Evolutionary conservation across 2,329 filamentous ascomycete species (phyloP), one percentile per base, ranked within the genome.

Genomic region (Eutypella sp.): DNA sequence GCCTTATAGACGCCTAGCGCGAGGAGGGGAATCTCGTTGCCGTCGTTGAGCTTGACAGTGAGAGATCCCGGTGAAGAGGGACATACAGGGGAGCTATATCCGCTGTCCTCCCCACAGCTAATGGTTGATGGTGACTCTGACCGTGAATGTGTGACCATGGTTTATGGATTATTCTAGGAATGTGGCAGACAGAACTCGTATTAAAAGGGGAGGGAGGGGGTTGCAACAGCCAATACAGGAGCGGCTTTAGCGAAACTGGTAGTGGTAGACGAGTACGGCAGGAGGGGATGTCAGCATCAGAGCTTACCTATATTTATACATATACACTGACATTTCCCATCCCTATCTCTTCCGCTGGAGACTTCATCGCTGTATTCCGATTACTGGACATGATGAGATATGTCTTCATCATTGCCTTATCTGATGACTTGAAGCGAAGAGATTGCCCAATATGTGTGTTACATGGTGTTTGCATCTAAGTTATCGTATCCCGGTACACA

Each of bases 1-100:
- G 65, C 65, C 54, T 73, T 71, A 67, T 73, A 74, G 34, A 72
- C 71, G 27, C 72, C 72, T 42, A 75, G 65, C 31, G 71, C 72
- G 23, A 75, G 59, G 44, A 71, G 58, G 41, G 65, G 65, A 24
- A 67, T 67, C 47, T 59, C 55, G 37, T 60, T 58, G 40, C 64
- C 64, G n/a, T 61, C 63, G 51, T 67, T 67, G 18, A 67, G 56
- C 49, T 63, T 64, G 52, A 63, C 59, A 38, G 61, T 53, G 20
- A 22, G 10, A 24, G 36, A 39, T 10, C 36, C 20, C 4, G 36
- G 20, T 11, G 36, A 39, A 22, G 20, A 22, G 20, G 13, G 20
- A 3, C 23, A 20, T 15, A 18, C 36, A 18, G 36, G 36, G 5
- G 36, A 39, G 18, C 20, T 39, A 20, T 39, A 39, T 19, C 36